A percentile compares a stretch with the other conserved stretches of the same genome.
phyloP scores from a whole-genome alignment of 805 yeast genomes.

The Teunomyces atbi region DNA sequence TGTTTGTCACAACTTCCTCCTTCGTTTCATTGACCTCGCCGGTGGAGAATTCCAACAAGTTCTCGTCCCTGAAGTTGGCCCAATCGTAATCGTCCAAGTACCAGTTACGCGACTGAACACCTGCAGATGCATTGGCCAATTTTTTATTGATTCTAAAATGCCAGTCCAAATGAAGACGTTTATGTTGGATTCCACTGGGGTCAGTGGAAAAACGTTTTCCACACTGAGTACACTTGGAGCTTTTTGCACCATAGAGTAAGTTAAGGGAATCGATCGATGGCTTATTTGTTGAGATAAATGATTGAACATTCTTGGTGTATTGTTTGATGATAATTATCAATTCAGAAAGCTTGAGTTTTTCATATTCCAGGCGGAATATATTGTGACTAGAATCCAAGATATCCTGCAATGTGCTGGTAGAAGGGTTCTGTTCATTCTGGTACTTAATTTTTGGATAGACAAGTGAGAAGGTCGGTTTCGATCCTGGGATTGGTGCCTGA shows the following conservation, averaged over 20 bases:
- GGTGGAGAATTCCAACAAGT: constrained; percentile 36
- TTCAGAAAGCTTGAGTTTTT: constrained; percentile 31
- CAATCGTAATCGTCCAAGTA: constrained; percentile 71
- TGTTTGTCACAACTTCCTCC: constrained; percentile 5
- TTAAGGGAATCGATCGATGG: constrained; percentile 30
- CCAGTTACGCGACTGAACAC: constrained; percentile 78
- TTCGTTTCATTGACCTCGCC: constrained; percentile 4
- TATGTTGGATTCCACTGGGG: constrained; percentile 51
- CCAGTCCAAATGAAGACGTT: constrained; percentile 83
- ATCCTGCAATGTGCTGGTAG: constrained; percentile 22
- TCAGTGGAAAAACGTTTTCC: constrained; percentile 78
- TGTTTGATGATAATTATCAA: constrained; percentile 25
- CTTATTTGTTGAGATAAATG: constrained; percentile 36
- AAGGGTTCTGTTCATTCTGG: constrained; percentile 14
- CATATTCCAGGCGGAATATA: constrained; percentile 31
- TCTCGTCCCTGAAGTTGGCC: constrained; percentile 71
- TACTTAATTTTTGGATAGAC: constrained; percentile 33
- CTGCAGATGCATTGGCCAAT: constrained; percentile 32
- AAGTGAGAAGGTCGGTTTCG: constrained; percentile 32
- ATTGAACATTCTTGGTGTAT: constrained; percentile 24
- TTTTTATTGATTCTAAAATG: constrained; percentile 89
- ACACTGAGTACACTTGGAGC: constrained; percentile 85
- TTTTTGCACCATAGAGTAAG: constrained; percentile 55
- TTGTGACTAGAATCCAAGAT: constrained; percentile 17
- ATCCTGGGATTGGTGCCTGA: constrained; percentile 40